Base-by-base conservation (phyloP, 192 early-diverging fungal species). In the Kickxella alabastrina region DNA sequence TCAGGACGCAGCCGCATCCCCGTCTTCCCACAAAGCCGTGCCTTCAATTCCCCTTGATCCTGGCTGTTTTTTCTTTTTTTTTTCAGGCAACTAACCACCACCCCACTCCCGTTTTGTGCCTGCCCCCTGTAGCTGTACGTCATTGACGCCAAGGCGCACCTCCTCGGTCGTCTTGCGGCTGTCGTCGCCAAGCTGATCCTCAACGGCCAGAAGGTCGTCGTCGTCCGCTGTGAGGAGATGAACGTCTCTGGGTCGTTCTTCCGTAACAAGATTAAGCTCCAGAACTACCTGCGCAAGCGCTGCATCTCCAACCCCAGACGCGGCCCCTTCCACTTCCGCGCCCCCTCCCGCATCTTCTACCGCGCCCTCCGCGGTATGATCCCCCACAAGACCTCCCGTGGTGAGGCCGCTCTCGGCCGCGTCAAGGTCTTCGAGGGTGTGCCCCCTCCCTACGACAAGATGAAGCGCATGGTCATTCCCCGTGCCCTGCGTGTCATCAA, bases 371-470 rank as follows among this genome's bases (percentile, higher is more conserved):
- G 97, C 51, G 97, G 97, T 64, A 99, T 99, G 97, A 74, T 97
- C 71, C 93, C 97, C 52, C 97, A 99, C 91, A 98, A 97, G 89
- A 95, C 95, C 58, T 78, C 93, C 43, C 94, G 97, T 67, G 96
- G 96, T 83, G 88, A 91, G 60, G 91, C 90, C 39, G 95, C 96
- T 65, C 82, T 99, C 52, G 91, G 92, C 64, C 89, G 95, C 78
- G 79, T 98, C 78, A 96, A 96, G 91, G 88, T 97, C 77, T 99
- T 99, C 54, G 97, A 99, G 80, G 97, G 93, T 82, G 86, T 97
- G 53, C 95, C 97, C 50, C 83, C 97, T 65, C 93, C 93, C 29
- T 99, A 94, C 67, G 95, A 97, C 83, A 88, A 86, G 78, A 73
- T 83, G 68, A 97, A 99, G 88, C 91, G 93, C 76, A 83, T 97